phyloP scores from a whole-genome alignment of 371 early-diverging fungal species.

The Cokeromyces recurvatus region DNA sequence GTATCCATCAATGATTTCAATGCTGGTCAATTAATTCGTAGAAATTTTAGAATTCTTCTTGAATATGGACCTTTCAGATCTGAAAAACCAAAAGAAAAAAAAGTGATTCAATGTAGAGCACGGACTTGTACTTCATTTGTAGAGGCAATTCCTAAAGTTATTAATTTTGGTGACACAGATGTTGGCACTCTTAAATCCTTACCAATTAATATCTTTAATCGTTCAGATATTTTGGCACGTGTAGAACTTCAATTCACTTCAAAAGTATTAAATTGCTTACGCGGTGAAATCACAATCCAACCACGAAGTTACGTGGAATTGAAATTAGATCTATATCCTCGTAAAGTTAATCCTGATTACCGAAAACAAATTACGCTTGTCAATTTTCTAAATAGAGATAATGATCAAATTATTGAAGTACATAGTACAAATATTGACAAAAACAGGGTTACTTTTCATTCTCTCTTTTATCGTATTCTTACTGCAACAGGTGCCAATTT shows the following conservation, averaged over 20 bases:
- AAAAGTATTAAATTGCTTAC: slow-evolving; percentile 86
- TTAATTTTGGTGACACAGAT: slow-evolving; percentile 95
- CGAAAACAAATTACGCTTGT: slow-evolving; percentile 93
- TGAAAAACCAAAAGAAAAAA: slow-evolving; percentile 63
- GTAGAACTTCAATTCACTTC: slow-evolving; percentile 87
- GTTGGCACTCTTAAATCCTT: slow-evolving; percentile 89
- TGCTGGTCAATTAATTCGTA: slow-evolving; percentile 71
- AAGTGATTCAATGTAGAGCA: slow-evolving; percentile 88
- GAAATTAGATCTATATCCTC: slow-evolving; percentile 92
- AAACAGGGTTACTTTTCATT: slow-evolving; percentile 94
- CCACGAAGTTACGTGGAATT: slow-evolving; percentile 80
- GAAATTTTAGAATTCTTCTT: slow-evolving; percentile 77
- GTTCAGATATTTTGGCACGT: slow-evolving; percentile 82
- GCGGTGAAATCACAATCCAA: slow-evolving; percentile 78
- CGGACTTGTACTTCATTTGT: slow-evolving; percentile 93
- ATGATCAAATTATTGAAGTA: slow-evolving; percentile 90
- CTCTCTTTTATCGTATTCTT: slow-evolving; percentile 92
- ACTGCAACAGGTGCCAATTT: slow-evolving; percentile 88
- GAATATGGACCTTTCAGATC: slow-evolving; percentile 60
- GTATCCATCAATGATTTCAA: slow-evolving; percentile 53
- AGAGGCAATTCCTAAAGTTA: slow-evolving; percentile 71
- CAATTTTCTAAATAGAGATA: slow-evolving; percentile 83
- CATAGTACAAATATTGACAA: slow-evolving; percentile 93
- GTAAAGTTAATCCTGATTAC: slow-evolving; percentile 97
- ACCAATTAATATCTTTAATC: slow-evolving; percentile 79